phyloP scores from a whole-genome alignment of 768 basidiomycete genomes.

The Russula emetica region DNA sequence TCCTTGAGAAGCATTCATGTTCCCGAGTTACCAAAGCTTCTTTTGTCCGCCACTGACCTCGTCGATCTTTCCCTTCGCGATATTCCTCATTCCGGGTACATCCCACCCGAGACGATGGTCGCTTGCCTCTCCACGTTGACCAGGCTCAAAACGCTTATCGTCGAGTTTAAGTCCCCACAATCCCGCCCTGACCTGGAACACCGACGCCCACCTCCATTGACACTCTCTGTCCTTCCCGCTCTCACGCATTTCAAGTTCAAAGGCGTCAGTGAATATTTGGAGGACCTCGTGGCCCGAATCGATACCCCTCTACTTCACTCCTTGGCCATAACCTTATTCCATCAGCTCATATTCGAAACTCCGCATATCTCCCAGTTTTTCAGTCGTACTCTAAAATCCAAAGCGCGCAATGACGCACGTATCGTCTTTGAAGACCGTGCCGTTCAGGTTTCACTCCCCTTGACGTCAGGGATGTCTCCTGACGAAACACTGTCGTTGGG shows the following conservation, averaged over 20 bases:
- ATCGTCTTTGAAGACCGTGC: too few relatives aligned
- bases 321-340: neutral
- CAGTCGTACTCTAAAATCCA: neutral
- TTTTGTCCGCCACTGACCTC: neutral
- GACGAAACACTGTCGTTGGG: too few relatives aligned
- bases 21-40: neutral
- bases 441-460: too few relatives aligned
- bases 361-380: neutral
- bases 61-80: neutral
- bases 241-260: neutral
- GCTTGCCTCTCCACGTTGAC: neutral
- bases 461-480: too few relatives aligned
- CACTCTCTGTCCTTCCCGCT: neutral
- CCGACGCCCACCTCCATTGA: neutral
- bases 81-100: neutral
- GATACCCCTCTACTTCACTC: neutral
- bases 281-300: neutral
- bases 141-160: neutral
- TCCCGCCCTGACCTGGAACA: neutral
- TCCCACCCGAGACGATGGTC: neutral
- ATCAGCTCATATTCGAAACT: neutral
- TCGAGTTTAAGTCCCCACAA: neutral
- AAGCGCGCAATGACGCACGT: too few relatives aligned
- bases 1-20: neutral
- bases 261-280: neutral